phyloP scores from a whole-genome alignment of 495 filamentous ascomycete genomes.

The Annulohypoxylon maeteangense region DNA sequence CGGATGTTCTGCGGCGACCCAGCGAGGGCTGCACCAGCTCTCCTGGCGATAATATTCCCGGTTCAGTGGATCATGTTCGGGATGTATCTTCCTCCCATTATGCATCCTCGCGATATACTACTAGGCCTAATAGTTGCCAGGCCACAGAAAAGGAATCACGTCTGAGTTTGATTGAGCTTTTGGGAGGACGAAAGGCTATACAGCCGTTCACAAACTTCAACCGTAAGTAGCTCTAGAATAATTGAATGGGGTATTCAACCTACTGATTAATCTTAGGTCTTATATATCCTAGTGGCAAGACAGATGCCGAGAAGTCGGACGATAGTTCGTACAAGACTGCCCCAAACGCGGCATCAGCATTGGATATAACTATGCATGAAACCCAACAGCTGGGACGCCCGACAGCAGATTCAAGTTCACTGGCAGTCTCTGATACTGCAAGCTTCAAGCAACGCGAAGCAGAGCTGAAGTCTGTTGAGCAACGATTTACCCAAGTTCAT shows the following conservation, averaged over 20 bases:
- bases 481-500: conserved; percentile 48
- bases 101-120: conserved; percentile 43
- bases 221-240: conserved; percentile 28
- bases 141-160: conserved; percentile 31
- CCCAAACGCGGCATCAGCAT: conserved; percentile 33
- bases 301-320: conserved; percentile 46
- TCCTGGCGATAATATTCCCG: not conserved
- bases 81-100: conserved; percentile 39
- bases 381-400: not conserved
- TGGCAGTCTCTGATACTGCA: conserved; percentile 32
- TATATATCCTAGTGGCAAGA: conserved; percentile 33
- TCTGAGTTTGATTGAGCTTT: conserved; percentile 26
- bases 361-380: conserved; percentile 23
- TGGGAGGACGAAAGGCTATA: conserved; percentile 30
- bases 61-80: conserved; percentile 14
- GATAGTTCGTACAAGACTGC: conserved; percentile 46
- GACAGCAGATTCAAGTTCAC: conserved; percentile 25
- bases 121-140: conserved; percentile 37
- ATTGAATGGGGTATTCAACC: not conserved
- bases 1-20: not conserved
- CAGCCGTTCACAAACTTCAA: conserved; percentile 25
- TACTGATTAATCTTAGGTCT: conserved; percentile 31
- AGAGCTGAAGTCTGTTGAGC: conserved; percentile 45
- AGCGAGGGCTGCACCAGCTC: not conserved
- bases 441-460: conserved; percentile 44